A percentile compares a stretch with the other conserved stretches of the same genome.
These are phyloP conservation scores for Citropsis articulata DNA, from an alignment of 345 rosid species.

Conservation along the genomic window DNA sequence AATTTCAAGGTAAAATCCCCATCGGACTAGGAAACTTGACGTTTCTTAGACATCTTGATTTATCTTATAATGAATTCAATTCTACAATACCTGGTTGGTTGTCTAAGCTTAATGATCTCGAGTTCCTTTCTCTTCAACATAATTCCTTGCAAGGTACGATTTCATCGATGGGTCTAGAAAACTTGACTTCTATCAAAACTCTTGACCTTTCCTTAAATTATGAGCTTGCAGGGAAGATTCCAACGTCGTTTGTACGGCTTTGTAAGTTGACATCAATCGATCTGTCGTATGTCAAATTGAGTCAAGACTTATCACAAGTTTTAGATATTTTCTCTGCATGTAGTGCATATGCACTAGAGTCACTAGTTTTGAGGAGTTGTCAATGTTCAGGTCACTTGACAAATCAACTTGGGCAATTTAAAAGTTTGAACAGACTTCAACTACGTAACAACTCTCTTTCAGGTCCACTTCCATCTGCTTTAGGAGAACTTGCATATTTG, in stretches of 20 bases:
- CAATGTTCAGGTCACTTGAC: not conserved
- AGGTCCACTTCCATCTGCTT: not conserved
- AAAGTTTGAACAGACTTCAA: not conserved
- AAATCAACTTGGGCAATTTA: not conserved
- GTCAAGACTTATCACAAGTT: not conserved
- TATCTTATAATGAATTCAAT: not conserved
- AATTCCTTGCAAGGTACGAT: not conserved
- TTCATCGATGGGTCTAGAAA: not conserved
- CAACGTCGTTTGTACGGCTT: not conserved
- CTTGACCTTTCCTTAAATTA: not conserved
- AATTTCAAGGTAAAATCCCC: conserved; percentile 1
- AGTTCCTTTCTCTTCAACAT: not conserved
- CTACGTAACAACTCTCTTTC: not conserved
- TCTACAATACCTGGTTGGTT: no score
- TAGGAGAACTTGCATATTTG: not conserved
- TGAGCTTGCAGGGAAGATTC: not conserved
- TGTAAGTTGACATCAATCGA: not conserved
- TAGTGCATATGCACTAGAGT: not conserved
- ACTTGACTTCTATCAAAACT: not conserved
- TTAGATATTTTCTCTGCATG: not conserved
- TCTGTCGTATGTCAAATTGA: not conserved
- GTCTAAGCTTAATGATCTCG: not conserved
- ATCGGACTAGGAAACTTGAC: not conserved
- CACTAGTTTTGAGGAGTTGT: not conserved
- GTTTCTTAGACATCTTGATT: not conserved